phyloP scores from a whole-genome alignment of 2,329 filamentous ascomycete genomes.

The Hymenoscyphus albidus region DNA sequence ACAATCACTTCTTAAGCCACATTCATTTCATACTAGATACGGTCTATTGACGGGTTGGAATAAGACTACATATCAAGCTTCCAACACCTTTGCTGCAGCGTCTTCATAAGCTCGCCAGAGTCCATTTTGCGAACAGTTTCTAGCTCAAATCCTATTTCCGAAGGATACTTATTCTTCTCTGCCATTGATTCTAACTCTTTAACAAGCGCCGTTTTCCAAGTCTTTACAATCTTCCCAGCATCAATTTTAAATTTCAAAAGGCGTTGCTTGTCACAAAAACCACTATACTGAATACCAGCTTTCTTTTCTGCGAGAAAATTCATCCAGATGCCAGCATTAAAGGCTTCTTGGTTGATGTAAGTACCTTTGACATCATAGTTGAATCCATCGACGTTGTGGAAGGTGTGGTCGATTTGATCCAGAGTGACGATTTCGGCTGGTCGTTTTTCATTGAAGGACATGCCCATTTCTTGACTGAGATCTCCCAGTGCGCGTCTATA shows the following conservation, averaged over 20 bases:
- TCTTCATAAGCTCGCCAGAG: not conserved
- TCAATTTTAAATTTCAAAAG: not conserved
- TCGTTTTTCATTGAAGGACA: not conserved
- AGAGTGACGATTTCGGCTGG: not conserved
- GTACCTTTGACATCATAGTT: not conserved
- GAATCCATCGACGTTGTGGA: not conserved
- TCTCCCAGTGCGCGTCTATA: not conserved
- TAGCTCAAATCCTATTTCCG: not conserved
- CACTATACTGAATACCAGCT: not conserved
- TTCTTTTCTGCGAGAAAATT: not conserved
- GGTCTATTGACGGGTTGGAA: too few species aligned
- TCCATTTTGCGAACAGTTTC: not conserved
- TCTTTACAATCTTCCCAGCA: not conserved
- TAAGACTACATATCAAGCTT: too few species aligned
- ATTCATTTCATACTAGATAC: too few species aligned
- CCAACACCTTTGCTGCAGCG: not conserved
- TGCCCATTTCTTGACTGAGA: not conserved
- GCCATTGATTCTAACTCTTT: conserved; percentile 18
- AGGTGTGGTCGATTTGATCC: not conserved
- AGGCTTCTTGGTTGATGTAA: not conserved
- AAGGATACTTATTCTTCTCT: not conserved
- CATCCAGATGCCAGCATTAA: not conserved
- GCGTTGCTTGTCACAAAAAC: not conserved
- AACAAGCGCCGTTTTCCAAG: not conserved
- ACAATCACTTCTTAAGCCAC: too few species aligned